Percentiles rank a stretch among this genome's conserved stretches.
These are phyloP conservation scores for Tetracladium marchalianum DNA, from an alignment of 495 filamentous ascomycete genomes.

Conservation along the genomic window DNA sequence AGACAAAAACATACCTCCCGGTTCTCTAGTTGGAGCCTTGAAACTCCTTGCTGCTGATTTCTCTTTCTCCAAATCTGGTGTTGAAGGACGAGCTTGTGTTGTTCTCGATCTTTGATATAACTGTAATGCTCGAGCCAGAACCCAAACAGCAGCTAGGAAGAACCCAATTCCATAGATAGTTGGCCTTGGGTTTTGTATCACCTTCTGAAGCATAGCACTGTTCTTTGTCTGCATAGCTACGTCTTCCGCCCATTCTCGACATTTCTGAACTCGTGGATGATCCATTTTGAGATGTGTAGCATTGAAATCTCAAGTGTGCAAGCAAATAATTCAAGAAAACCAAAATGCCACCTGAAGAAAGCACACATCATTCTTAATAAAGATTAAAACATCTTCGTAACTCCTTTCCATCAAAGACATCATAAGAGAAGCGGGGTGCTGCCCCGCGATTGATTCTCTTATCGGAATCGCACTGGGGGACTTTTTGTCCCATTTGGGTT, in stretches of 20 bases:
- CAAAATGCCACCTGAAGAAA: background rate
- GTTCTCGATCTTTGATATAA: constrained; percentile 9
- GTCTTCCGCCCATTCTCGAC: constrained; percentile 7
- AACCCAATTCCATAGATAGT: constrained; percentile 4
- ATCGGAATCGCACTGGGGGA: constrained; percentile 8
- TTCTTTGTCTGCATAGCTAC: constrained; percentile 1
- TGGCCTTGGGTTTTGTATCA: constrained; percentile 3
- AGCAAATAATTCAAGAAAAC: background rate
- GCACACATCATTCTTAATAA: background rate
- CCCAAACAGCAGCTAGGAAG: constrained; percentile 2
- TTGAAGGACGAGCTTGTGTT: constrained; percentile 2
- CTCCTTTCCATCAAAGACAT: constrained; percentile 2
- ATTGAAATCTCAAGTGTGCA: background rate
- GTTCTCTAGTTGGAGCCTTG: constrained; percentile 15
- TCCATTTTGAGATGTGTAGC: constrained; percentile 2
- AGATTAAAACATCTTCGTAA: constrained; percentile 1
- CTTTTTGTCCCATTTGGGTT: constrained; percentile 16
- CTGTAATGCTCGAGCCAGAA: constrained; percentile 6
- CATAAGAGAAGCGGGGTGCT: constrained; percentile 9
- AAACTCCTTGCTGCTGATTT: constrained; percentile 8
- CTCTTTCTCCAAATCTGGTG: constrained; percentile 16
- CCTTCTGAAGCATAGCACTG: background rate
- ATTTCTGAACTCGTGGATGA: constrained; percentile 2
- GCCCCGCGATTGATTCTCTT: constrained; percentile 13
- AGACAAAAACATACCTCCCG: constrained; percentile 13